These are phyloP conservation scores for Fonsecaea pedrosoi DNA, from an alignment of 2,329 filamentous ascomycete species.

Conservation along the genomic window DNA sequence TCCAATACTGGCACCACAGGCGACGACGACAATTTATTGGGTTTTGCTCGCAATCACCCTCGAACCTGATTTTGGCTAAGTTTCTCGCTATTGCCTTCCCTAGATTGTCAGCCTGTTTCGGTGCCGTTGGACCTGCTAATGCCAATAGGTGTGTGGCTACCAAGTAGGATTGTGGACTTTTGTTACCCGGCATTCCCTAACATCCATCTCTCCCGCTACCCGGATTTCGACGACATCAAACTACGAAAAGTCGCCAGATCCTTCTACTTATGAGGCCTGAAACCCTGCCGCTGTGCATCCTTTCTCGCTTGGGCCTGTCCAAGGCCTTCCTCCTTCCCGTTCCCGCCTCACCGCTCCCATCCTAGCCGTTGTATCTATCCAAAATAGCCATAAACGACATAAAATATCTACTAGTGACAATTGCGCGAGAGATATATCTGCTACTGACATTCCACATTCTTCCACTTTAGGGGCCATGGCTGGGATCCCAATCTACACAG, in stretches of 20 bases:
- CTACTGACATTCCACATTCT: neutral
- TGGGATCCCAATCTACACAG: neutral
- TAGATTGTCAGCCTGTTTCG: neutral
- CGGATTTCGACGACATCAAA: neutral
- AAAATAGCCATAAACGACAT: neutral
- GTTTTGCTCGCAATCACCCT: neutral
- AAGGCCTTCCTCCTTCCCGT: neutral
- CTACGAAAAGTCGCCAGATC: neutral
- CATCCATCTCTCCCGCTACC: neutral
- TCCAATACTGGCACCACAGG: neutral
- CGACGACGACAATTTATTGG: neutral
- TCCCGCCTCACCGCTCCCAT: conserved; percentile 3
- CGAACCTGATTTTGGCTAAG: neutral
- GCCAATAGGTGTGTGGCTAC: neutral
- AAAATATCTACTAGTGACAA: neutral
- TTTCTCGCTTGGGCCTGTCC: conserved; percentile 17
- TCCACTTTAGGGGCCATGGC: conserved; percentile 2
- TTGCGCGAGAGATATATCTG: neutral
- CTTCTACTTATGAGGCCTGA: neutral
- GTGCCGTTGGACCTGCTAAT: neutral
- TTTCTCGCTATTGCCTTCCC: neutral
- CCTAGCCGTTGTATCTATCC: neutral
- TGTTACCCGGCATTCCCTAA: neutral
- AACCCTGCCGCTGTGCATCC: neutral
- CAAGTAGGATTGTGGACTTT: neutral